A percentile compares a stretch with the other conserved stretches of the same genome.
These are phyloP conservation scores for Boletus pseudopeckii DNA, from an alignment of 768 basidiomycete genomes.

Conservation along the genomic window DNA sequence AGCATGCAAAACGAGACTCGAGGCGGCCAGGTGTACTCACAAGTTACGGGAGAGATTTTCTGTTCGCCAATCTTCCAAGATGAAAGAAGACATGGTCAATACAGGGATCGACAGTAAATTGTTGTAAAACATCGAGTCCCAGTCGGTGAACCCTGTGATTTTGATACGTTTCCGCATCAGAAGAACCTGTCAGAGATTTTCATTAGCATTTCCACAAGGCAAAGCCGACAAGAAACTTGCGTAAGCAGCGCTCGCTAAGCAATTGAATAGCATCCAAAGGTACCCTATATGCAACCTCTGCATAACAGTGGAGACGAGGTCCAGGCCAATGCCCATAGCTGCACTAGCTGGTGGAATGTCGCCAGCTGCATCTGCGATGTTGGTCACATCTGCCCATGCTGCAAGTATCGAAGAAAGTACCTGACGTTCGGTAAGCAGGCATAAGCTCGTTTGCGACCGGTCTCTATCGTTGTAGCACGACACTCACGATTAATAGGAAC, in stretches of 20 bases:
- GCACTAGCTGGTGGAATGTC: conserved; percentile 25
- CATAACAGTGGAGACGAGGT: conserved; percentile 44
- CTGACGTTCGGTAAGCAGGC: conserved; percentile 35
- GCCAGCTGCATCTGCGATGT: conserved; percentile 33
- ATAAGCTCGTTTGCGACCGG: not conserved
- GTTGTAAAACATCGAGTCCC: conserved; percentile 99
- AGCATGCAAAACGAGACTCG: not conserved
- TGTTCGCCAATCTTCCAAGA: conserved; percentile 86
- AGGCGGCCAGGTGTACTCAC: conserved; percentile 48
- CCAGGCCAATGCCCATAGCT: conserved; percentile 27
- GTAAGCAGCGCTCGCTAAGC: conserved; percentile 85
- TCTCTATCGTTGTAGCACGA: not conserved
- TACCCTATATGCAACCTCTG: conserved; percentile 75
- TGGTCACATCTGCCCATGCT: conserved; percentile 84
- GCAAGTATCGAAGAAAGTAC: conserved; percentile 92
- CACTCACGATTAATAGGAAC: conserved; percentile 84
- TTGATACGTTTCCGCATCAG: conserved; percentile 98
- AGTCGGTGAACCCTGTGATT: conserved; percentile 90
- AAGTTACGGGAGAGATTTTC: conserved; percentile 81
- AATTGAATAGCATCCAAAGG: conserved; percentile 95
- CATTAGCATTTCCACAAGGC: conserved; percentile 2
- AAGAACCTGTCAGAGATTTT: conserved; percentile 57
- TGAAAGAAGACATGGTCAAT: conserved; percentile 72
- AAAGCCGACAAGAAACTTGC: conserved; percentile 43
- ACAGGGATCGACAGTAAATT: conserved; percentile 94